Conservation (phyloP, 257 asterid genomes). For the Verbena officinalis region DNA sequence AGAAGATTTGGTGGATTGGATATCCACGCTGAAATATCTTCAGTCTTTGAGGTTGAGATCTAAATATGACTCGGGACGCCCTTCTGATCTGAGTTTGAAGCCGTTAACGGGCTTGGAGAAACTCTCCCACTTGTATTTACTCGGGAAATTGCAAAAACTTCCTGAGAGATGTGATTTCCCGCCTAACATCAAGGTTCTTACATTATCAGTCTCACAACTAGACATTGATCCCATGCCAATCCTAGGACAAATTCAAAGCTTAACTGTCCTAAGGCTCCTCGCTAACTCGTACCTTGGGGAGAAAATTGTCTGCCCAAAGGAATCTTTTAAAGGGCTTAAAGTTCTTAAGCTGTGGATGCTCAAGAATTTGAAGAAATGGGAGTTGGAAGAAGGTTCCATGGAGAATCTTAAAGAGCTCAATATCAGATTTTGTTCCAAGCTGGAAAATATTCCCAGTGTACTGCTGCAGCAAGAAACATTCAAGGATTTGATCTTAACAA, state of each 20-base stretch:
- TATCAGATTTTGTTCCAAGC: slow-evolving; percentile 23
- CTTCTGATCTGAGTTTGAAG: slow-evolving; percentile 15
- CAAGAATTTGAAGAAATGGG: slow-evolving; percentile 17
- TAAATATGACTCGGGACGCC: slow-evolving; percentile 15
- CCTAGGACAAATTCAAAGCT: slow-evolving; percentile 19
- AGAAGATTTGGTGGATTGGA: slow-evolving; percentile 19
- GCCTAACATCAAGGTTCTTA: slow-evolving; percentile 28
- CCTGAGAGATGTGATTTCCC: slow-evolving; percentile 18
- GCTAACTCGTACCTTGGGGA: slow-evolving; percentile 20
- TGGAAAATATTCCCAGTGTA: slow-evolving; percentile 18
- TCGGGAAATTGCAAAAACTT: slow-evolving; percentile 28
- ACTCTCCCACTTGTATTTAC: slow-evolving; percentile 28
- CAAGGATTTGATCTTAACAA: slow-evolving; percentile 25
- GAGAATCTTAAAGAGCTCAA: slow-evolving; percentile 30
- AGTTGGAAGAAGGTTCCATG: slow-evolving; percentile 30
- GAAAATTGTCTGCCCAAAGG: slow-evolving; percentile 16
- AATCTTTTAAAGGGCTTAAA: slow-evolving; percentile 16
- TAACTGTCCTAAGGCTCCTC: slow-evolving; percentile 30
- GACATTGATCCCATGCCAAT: slow-evolving; percentile 27
- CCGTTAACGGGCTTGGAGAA: slow-evolving; percentile 5
- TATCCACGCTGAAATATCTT: slow-evolving; percentile 19
- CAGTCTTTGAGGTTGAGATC: slow-evolving; percentile 31
- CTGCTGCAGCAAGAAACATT: slow-evolving; percentile 20
- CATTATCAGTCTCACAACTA: slow-evolving; percentile 23
- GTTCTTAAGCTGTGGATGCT: slow-evolving; percentile 30